Percentiles rank a stretch among this genome's conserved stretches.
Conservation (phyloP, 345 rosid species). For the Salix brachista region DNA sequence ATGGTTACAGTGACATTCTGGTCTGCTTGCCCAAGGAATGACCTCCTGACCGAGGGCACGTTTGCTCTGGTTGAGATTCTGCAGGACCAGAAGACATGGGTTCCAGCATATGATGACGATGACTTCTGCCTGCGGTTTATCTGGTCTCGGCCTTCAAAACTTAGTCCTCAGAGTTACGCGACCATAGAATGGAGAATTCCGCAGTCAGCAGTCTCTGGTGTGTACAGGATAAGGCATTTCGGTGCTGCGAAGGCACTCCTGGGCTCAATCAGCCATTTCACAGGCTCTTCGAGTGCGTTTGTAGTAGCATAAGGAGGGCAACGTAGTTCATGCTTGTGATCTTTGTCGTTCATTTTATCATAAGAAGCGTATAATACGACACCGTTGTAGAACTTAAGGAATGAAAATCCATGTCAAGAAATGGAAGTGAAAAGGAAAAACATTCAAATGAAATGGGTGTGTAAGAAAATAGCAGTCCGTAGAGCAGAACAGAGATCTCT, state of each 20-base stretch:
- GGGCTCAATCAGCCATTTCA: conserved; percentile 53
- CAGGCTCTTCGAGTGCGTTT: conserved; percentile 65
- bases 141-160: conserved; percentile 74
- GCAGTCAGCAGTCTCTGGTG: conserved; percentile 51
- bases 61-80: conserved; percentile 76
- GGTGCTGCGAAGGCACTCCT: conserved; percentile 56
- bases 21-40: conserved; percentile 92
- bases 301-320: conserved; percentile 32
- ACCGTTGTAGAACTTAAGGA: neutral
- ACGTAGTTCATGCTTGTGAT: no score
- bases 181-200: conserved; percentile 87
- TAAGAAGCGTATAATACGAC: no score
- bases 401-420: no score
- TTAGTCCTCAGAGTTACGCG: conserved; percentile 64
- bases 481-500: no score
- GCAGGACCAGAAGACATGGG: conserved; percentile 63
- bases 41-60: conserved; percentile 86
- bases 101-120: conserved; percentile 75
- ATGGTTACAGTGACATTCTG: conserved; percentile 60
- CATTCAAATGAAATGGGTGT: no score
- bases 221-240: conserved; percentile 68
- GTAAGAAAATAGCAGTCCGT: no score
- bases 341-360: no score
- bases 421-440: no score
- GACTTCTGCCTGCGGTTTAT: conserved; percentile 77